phyloP scores from a whole-genome alignment of 257 asterid species.

The Jaltomata sinuosa region DNA sequence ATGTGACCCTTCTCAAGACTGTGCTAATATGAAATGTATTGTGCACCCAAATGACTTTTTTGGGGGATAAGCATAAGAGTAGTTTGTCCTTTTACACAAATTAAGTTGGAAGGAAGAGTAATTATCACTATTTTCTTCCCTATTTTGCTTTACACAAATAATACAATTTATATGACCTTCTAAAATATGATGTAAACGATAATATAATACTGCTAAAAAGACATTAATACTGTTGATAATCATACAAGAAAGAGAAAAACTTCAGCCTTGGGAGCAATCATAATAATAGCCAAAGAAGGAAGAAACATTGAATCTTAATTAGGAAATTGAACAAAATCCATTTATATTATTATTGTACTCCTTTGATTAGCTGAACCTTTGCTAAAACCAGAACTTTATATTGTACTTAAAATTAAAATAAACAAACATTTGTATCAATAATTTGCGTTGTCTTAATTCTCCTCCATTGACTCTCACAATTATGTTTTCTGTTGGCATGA shows the following conservation, averaged over 20 bases:
- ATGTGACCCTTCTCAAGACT: too few relatives aligned
- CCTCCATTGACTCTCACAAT: not conserved
- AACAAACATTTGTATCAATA: not conserved
- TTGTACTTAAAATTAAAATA: not conserved
- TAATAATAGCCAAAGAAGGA: not conserved
- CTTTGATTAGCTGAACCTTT: not conserved
- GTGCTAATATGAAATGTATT: too few relatives aligned
- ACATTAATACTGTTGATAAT: not conserved
- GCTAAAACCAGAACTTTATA: not conserved
- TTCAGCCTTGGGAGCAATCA: not conserved
- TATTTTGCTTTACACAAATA: not conserved
- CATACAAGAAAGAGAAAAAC: not conserved
- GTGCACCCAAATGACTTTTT: too few relatives aligned
- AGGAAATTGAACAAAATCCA: not conserved
- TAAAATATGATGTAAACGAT: not conserved
- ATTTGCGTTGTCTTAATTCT: not conserved
- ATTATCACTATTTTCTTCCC: not conserved
- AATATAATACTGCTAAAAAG: not conserved
- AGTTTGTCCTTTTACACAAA: not conserved
- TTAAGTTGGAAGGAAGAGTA: not conserved
- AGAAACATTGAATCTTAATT: not conserved
- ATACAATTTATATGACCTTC: not conserved
- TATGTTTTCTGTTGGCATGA: constrained; percentile 1
- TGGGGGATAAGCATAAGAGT: too few relatives aligned
- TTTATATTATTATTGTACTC: not conserved